Conservation (phyloP, 192 early-diverging fungal species). For the Coemansia sp. region DNA sequence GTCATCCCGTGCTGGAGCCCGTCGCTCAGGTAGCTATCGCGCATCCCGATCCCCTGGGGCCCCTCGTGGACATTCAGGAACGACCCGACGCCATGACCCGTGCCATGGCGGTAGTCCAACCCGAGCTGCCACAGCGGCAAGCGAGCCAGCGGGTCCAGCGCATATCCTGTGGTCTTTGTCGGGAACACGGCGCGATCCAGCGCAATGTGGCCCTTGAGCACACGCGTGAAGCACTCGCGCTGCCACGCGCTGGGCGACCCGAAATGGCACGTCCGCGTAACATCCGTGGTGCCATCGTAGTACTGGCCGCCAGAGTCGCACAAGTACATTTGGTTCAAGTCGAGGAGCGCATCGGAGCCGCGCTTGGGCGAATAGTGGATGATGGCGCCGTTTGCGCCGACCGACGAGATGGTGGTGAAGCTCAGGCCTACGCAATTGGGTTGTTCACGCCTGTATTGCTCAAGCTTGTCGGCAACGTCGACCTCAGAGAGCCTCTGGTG, state of each 20-base stretch:
- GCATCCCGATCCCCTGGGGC: conserved; percentile 90
- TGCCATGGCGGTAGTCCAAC: conserved; percentile 95
- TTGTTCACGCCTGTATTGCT: conserved; percentile 75
- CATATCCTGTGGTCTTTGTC: conserved; percentile 79
- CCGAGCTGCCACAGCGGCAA: conserved; percentile 88
- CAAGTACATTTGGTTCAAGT: conserved; percentile 80
- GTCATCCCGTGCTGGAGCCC: conserved; percentile 90
- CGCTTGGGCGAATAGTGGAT: conserved; percentile 96
- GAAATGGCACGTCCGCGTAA: conserved; percentile 95
- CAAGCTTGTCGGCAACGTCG: conserved; percentile 84
- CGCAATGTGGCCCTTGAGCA: conserved; percentile 96
- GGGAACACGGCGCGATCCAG: conserved; percentile 91
- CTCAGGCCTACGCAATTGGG: conserved; percentile 87
- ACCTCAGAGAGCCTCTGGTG: conserved; percentile 74
- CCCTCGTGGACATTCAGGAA: conserved; percentile 97
- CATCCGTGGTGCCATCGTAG: conserved; percentile 95
- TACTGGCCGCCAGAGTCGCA: conserved; percentile 98
- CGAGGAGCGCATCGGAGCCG: conserved; percentile 75
- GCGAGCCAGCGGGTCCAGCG: conserved; percentile 89
- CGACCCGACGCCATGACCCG: conserved; percentile 96
- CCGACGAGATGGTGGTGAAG: conserved; percentile 95
- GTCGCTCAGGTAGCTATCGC: conserved; percentile 72
- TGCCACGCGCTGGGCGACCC: conserved; percentile 80
- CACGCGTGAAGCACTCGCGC: conserved; percentile 94
- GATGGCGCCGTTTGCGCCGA: conserved; percentile 95